These are phyloP conservation scores for Phragmites australis DNA, from an alignment of 176 grass and related monocot species.

Conservation along the genomic window DNA sequence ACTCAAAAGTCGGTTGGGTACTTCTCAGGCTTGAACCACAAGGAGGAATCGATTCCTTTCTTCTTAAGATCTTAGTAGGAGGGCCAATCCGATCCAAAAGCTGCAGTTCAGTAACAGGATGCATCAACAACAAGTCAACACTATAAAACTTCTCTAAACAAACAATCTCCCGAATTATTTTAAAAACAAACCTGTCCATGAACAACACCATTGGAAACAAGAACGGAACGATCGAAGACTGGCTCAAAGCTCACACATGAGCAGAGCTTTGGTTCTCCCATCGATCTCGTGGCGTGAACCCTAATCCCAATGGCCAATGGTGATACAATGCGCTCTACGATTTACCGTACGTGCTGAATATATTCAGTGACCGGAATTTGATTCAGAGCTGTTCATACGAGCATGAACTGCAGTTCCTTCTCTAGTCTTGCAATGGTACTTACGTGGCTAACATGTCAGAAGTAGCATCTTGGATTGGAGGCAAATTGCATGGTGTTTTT, in stretches of 20 bases:
- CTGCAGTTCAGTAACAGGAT: conserved; percentile 46
- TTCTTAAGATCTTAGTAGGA: conserved; percentile 89
- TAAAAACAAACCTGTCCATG: conserved; percentile 68
- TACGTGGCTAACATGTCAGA: too few relatives aligned
- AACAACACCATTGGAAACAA: conserved; percentile 78
- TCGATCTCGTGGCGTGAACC: too few relatives aligned
- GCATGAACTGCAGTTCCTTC: too few relatives aligned
- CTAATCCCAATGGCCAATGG: too few relatives aligned
- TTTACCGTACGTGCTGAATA: too few relatives aligned
- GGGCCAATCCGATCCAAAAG: conserved; percentile 85
- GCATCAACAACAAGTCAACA: conserved; percentile 26
- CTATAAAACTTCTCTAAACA: conserved; percentile 1
- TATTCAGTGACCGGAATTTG: too few relatives aligned
- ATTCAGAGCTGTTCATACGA: too few relatives aligned
- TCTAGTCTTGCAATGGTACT: too few relatives aligned
- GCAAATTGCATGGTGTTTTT: too few relatives aligned
- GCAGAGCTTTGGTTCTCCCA: too few relatives aligned
- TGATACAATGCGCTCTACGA: too few relatives aligned
- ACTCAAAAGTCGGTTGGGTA: conserved; percentile 79
- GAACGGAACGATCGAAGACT: conserved; percentile 91
- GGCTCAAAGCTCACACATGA: conserved; percentile 59
- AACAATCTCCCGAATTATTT: conserved; percentile 9
- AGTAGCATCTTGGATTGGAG: too few relatives aligned
- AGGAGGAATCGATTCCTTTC: conserved; percentile 90
- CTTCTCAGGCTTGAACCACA: conserved; percentile 88